phyloP scores from a whole-genome alignment of 805 yeast species.

The Barnettozyma botsteinii region DNA sequence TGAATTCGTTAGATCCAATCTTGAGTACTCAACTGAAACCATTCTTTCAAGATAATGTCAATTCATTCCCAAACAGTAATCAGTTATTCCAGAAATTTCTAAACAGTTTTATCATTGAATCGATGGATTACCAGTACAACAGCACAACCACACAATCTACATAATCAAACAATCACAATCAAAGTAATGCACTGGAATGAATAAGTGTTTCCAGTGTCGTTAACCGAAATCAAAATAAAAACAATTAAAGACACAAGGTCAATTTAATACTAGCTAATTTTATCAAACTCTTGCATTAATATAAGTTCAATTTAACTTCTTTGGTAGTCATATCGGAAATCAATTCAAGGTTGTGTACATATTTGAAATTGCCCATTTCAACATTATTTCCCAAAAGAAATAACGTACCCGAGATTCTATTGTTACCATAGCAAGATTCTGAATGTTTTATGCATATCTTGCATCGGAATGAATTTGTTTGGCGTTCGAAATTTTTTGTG shows the following conservation, averaged over 20 bases:
- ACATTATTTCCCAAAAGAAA: too few relatives aligned
- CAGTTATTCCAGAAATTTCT: slow-evolving; percentile 13
- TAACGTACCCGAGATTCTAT: background rate
- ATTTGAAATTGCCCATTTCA: background rate
- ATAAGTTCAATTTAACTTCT: too few relatives aligned
- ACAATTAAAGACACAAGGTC: too few relatives aligned
- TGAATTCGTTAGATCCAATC: slow-evolving; percentile 7
- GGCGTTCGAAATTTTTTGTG: too few relatives aligned
- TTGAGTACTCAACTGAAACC: slow-evolving; percentile 11
- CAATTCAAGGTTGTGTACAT: background rate
- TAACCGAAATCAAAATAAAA: too few relatives aligned
- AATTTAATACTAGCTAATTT: too few relatives aligned
- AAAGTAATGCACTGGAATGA: background rate
- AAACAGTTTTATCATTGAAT: slow-evolving; percentile 9
- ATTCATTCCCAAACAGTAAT: slow-evolving; percentile 12
- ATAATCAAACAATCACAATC: too few relatives aligned
- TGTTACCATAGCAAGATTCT: too few relatives aligned
- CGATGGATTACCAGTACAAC: slow-evolving; percentile 6
- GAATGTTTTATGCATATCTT: too few relatives aligned
- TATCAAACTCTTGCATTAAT: too few relatives aligned
- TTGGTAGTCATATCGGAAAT: too few relatives aligned
- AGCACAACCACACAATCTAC: background rate
- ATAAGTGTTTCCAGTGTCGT: too few relatives aligned
- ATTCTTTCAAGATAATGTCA: slow-evolving; percentile 12
- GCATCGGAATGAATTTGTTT: background rate